Conservation (phyloP, 495 filamentous ascomycete genomes). For the Penicillium bialowiezense region DNA sequence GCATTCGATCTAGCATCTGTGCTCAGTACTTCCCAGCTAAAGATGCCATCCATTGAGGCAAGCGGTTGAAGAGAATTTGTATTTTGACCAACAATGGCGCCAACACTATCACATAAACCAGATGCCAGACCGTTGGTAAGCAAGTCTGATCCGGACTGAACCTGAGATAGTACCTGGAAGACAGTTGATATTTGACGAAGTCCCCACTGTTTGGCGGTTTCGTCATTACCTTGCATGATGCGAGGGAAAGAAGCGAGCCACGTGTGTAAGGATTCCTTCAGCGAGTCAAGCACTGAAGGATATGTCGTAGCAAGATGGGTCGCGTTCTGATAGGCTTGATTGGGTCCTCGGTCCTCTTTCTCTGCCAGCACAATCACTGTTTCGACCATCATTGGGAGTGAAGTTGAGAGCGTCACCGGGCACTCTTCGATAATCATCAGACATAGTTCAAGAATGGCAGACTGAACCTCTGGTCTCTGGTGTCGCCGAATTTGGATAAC, state of each 20-base stretch:
- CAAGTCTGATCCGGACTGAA: constrained; percentile 65
- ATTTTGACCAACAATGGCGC: constrained; percentile 33
- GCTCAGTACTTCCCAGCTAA: constrained; percentile 9
- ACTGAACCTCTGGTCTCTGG: constrained; percentile 66
- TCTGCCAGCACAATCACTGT: constrained; percentile 73
- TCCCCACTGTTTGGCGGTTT: constrained; percentile 66
- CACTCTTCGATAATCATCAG: constrained; percentile 73
- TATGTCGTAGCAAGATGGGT: constrained; percentile 62
- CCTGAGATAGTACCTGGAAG: constrained; percentile 62
- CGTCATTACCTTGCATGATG: constrained; percentile 81
- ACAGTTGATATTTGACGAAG: constrained; percentile 72
- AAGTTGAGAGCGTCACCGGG: constrained; percentile 66
- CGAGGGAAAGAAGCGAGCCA: constrained; percentile 81
- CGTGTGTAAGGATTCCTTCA: constrained; percentile 71
- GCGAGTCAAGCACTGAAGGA: constrained; percentile 57
- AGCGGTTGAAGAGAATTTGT: constrained; percentile 28
- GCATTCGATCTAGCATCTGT: not conserved
- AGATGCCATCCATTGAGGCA: constrained; percentile 15
- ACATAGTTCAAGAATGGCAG: constrained; percentile 67
- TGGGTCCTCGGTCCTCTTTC: constrained; percentile 37
- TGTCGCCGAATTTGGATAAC: constrained; percentile 76
- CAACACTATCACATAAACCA: constrained; percentile 46
- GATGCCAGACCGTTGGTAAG: constrained; percentile 65
- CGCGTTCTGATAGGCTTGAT: constrained; percentile 44
- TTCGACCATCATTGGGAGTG: constrained; percentile 70